A percentile compares a stretch with the other conserved stretches of the same genome.
These are phyloP conservation scores for Pseudofabraea citricarpa DNA, from an alignment of 2,329 filamentous ascomycete genomes.

Conservation along the genomic window DNA sequence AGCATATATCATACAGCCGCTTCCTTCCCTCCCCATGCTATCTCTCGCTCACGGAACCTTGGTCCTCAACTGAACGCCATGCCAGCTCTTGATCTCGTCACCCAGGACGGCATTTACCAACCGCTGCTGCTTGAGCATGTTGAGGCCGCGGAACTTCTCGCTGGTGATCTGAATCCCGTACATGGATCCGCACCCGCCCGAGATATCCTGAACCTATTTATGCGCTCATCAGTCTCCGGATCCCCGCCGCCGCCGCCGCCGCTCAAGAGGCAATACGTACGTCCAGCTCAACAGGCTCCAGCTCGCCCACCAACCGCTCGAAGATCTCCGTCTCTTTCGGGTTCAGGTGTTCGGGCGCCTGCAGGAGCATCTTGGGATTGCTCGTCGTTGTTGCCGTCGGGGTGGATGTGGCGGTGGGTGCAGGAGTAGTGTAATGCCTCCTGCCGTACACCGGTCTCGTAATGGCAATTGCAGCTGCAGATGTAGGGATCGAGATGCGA, in stretches of 20 bases:
- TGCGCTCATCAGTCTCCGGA: neutral
- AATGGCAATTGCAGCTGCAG: no score
- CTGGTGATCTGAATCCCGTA: constrained; percentile 77
- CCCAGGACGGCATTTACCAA: constrained; percentile 72
- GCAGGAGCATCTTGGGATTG: constrained; percentile 7
- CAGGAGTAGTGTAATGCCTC: no score
- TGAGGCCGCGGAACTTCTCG: constrained; percentile 63
- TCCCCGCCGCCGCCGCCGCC: neutral
- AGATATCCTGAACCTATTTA: constrained; percentile 70
- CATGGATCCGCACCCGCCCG: constrained; percentile 82
- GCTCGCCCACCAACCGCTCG: constrained; percentile 32
- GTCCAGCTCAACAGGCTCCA: constrained; percentile 26
- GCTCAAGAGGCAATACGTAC: constrained; percentile 13
- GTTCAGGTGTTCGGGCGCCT: constrained; percentile 47
- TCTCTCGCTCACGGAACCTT: constrained; percentile 35
- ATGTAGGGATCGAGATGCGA: no score
- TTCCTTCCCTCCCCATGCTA: no score
- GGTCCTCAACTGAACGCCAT: constrained; percentile 77
- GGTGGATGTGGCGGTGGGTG: no score
- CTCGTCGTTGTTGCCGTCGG: constrained; percentile 2
- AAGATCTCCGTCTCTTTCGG: constrained; percentile 56
- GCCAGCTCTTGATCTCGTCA: constrained; percentile 75
- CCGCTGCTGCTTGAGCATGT: constrained; percentile 76
- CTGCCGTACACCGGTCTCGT: no score
- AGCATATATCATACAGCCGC: no score